Evolutionary conservation across 2,329 filamentous ascomycete genomes (phyloP).

Genomic region (Diaporthe velutina): DNA sequence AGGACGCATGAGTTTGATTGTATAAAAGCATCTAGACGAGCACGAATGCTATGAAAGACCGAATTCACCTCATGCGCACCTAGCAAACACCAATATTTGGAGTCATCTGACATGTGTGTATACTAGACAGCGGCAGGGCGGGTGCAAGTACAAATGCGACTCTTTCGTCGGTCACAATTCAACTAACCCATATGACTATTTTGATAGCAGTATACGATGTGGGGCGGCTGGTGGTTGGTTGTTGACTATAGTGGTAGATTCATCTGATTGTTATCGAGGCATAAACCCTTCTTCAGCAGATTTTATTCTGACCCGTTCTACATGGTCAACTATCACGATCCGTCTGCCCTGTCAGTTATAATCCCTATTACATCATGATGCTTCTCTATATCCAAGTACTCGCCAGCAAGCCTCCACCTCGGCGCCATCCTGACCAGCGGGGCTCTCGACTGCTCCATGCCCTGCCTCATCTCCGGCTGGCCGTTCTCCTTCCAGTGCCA

Average conservation of each 20-base stretch:
- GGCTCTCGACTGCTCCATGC: conserved; percentile 48
- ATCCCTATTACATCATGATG: conserved; percentile 50
- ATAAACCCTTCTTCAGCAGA: not conserved
- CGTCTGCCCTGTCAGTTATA: conserved; percentile 36
- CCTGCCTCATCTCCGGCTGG: conserved; percentile 46
- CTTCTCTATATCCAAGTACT: conserved; percentile 52
- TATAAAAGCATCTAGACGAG: conserved; percentile 16
- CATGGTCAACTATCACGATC: not conserved
- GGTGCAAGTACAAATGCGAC: not conserved
- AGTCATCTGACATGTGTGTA: not conserved
- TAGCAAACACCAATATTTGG: not conserved
- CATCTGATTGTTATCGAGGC: not conserved
- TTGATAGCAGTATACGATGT: not conserved
- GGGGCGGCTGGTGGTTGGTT: no score
- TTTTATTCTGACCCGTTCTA: no score
- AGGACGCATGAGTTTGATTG: not conserved
- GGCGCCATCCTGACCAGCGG: conserved; percentile 47
- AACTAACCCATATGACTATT: not conserved
- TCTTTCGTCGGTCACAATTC: not conserved
- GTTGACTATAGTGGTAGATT: not conserved
- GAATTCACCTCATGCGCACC: not conserved
- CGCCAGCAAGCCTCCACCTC: conserved; percentile 53
- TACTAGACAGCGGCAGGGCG: no score
- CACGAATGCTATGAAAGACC: not conserved
- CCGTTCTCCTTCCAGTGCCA: conserved; percentile 55